Base-by-base conservation (phyloP, 2,329 filamentous ascomycete species). In the Botrytis hyacinthi region DNA sequence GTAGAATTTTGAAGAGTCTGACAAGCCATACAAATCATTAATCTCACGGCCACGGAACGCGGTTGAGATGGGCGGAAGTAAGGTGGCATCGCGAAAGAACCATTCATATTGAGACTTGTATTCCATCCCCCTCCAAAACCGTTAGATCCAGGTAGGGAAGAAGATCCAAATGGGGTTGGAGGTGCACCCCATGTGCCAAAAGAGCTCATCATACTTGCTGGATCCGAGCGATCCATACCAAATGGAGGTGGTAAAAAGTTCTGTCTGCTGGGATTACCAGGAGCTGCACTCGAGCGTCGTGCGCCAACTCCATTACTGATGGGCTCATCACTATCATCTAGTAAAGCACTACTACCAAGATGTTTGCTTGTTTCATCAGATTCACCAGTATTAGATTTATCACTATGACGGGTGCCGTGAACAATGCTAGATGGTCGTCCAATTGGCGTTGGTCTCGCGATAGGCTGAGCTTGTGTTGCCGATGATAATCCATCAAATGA, bases 291-390 rank as follows among this genome's bases (percentile, higher is more conserved):
- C 35, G 78, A 78, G 32, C 82, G 80, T 79, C 80, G 73, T 74
- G 79, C 73, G 76, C 78, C 84, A 80, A 72, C 76, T 77, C 72
- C 83, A 79, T 73, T 75, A 74, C 74, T 82, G 80, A 77, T 84
- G 75, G 83, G 87, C 80, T 85, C 92, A 83, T 85, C 93, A 79
- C 82, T 90, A 80, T 97, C 94, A 75, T 91, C 91, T 65, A 98
- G 85, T 20, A 99, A 85, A 20, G 95, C 96, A 78, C 94, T 95
- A 82, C 95, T 98, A 20, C 96, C 96, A 40, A 99, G 86, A 78
- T 96, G 94, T 75, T 91, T 89, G 75, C 90, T 92, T 72, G 93
- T 84, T 67, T 93, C 89, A 72, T 95, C 93, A 32, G 94, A 84
- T 73, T 91, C 90, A 42, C 85, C 83, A 40, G 86, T 79, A 65